Evolutionary conservation across 139 green algal species (phyloP), one percentile per base, ranked within the genome.

Genomic region (Micractinium conductrix): DNA sequence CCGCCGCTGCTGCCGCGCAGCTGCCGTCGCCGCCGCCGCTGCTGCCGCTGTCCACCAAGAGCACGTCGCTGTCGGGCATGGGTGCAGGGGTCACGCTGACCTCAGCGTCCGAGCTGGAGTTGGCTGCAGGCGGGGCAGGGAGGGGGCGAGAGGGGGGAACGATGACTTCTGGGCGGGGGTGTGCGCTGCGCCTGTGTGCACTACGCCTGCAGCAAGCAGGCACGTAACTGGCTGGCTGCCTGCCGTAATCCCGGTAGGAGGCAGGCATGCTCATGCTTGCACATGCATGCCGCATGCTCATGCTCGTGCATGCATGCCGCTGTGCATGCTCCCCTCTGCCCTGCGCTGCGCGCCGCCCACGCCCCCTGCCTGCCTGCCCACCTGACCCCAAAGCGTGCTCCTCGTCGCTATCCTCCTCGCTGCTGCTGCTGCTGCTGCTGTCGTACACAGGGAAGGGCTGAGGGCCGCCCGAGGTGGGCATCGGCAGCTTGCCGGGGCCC

Each of bases 401-500:
- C 24, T 79, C 78, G 21, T 86, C 82, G 38, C 62, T 74, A 8
- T 73, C 40, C 0, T 68, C 74, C 35, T 45, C 55, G 53, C 74
- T 81, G 74, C 74, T 81, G 74, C 76, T 81, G 74, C 74, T 81
- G 74, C 76, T 73, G 58, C 62, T 65, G 62, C 53, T 65, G 62
- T 83, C 78, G 26, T 74, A 74, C 6, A 83, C 70, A 22, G 82
- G 68, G 40, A 53, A 82, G 76, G 76, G 53, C 55, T 82, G 76
- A 26, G 76, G 76, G 21, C 76, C 76, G 2, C 35, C n/a, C 19
- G 83, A 8, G 0, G 60, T 21, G 8, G 58, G 69, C 69, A 68
- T n/a, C 30, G 82, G 58, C 69, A 84, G 69, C 69, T 84, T 88
- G 78, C 84, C 84, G 17, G 53, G 80, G n/a, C 35, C 44, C 5